Percentiles rank a stretch among this genome's conserved stretches.
Conservation (phyloP, 176 grass and related monocot genomes). For the barley (Hordeum vulgare) region DNA sequence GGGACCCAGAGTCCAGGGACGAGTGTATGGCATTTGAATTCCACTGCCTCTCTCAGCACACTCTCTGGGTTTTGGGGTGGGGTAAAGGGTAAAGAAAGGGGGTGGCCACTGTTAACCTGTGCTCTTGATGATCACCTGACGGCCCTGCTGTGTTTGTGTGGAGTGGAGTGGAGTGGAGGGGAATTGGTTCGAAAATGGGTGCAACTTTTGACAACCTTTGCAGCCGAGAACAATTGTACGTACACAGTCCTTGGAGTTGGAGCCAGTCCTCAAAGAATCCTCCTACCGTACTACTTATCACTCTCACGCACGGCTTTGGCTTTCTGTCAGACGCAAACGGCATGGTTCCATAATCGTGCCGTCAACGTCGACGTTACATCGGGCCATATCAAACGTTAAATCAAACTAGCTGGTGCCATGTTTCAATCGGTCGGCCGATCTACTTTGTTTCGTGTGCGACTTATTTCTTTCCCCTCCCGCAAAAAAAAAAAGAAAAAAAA, state of each 20-base stretch:
- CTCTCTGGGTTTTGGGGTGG: not conserved
- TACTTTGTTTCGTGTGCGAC: not conserved
- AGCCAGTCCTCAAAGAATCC: not conserved
- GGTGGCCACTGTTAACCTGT: not conserved
- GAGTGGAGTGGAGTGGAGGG: not conserved
- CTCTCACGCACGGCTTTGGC: not conserved
- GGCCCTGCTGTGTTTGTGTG: no score
- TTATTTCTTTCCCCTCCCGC: no score
- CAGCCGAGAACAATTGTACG: no score
- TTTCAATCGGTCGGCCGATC: not conserved
- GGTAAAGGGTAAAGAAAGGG: not conserved
- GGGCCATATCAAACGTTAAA: no score
- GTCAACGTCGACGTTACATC: not conserved
- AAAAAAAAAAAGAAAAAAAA: no score
- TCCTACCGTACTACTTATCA: rapidly evolving
- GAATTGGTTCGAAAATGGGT: not conserved
- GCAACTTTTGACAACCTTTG: not conserved
- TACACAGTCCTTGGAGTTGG: no score
- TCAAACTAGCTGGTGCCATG: not conserved
- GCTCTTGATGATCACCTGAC: not conserved
- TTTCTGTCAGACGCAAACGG: not conserved
- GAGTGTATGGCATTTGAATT: no score
- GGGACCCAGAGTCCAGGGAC: no score
- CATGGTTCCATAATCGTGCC: not conserved
- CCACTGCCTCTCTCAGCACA: no score